Evolutionary conservation across 2,329 filamentous ascomycete genomes (phyloP).

Genomic region (Stachybotrys echinatus): DNA sequence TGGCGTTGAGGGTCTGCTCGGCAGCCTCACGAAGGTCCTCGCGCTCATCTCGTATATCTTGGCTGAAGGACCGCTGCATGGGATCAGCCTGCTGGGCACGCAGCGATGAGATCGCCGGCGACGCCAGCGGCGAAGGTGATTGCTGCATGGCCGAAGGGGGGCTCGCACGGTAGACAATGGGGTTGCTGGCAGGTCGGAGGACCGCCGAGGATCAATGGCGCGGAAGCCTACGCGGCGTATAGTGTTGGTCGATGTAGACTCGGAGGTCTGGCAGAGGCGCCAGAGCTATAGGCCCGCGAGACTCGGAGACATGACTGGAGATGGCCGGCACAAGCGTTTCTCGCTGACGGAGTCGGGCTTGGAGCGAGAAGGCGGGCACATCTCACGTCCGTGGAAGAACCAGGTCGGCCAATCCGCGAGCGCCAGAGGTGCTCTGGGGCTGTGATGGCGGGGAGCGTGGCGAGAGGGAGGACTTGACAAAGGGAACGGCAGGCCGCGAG

Average conservation of each 20-base stretch:
- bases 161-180: constrained; percentile 4
- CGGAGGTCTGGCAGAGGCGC: constrained; percentile 38
- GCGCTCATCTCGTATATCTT: constrained; percentile 87
- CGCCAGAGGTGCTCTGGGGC: neutral
- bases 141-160: constrained; percentile 32
- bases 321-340: constrained; percentile 10
- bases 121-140: constrained; percentile 35
- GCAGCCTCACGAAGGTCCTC: constrained; percentile 93
- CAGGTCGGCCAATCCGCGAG: neutral
- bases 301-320: constrained; percentile 41
- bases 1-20: constrained; percentile 93
- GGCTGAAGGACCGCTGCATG: constrained; percentile 68
- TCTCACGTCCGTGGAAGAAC: neutral
- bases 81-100: constrained; percentile 40
- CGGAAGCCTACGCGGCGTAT: neutral
- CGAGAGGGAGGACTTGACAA: neutral
- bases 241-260: constrained; percentile 12
- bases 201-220: constrained; percentile 2
- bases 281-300: constrained; percentile 40
- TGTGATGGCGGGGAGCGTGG: too few relatives aligned
- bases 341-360: neutral
- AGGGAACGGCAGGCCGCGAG: neutral
- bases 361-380: neutral
- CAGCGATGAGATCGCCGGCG: constrained; percentile 48
- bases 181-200: constrained; percentile 9